Evolutionary conservation across 176 grass and related monocot species (phyloP), one percentile per base, ranked within the genome.

Genomic region (Bolboschoenus planiculmis): DNA sequence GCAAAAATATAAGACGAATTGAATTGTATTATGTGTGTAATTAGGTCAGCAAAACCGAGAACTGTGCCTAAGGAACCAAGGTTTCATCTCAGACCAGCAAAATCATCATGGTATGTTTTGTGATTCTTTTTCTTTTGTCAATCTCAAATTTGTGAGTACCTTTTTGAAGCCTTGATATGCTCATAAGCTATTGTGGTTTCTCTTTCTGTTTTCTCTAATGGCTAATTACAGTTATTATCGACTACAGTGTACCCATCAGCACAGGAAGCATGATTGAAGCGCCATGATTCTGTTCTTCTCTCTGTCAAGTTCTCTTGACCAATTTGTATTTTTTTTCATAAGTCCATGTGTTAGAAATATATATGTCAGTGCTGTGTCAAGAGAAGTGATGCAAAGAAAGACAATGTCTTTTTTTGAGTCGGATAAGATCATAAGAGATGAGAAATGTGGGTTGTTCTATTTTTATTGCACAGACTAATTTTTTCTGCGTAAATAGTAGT

Each of bases 21-120:
- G 58, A 79, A 79, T 91, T 46, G 46, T 3, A 5, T n/a, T 81
- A 82, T 5, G 70, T 54, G 14, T 87, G 5, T 43, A 10, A 64
- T 84, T 77, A 99, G 96, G 85, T 99, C 96, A 4, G 56, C 93
- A 83, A 99, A 87, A 68, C 83, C 87, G 4, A 63, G 58, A 42
- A 99, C 96, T 55, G 30, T 93, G 76, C 91, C 96, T 0, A 83
- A 91, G 85, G 96, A 99, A 66, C 96, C 96, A 23, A 99, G 75
- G 31, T 99, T 99, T 78, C 86, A 86, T 56, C 89, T 67, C 34
- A 85, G 84, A 2, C 83, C 84, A 10, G 89, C 65, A 86, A 99
- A 85, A 46, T 65, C 84, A 29, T 87, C 89, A 13, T 88, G 96
- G 96, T 98, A 92, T 85, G 85, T 85, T 82, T 56, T 75, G 26